These are phyloP conservation scores for Penicillium soppii DNA, from an alignment of 495 filamentous ascomycete species.

Conservation along the genomic window DNA sequence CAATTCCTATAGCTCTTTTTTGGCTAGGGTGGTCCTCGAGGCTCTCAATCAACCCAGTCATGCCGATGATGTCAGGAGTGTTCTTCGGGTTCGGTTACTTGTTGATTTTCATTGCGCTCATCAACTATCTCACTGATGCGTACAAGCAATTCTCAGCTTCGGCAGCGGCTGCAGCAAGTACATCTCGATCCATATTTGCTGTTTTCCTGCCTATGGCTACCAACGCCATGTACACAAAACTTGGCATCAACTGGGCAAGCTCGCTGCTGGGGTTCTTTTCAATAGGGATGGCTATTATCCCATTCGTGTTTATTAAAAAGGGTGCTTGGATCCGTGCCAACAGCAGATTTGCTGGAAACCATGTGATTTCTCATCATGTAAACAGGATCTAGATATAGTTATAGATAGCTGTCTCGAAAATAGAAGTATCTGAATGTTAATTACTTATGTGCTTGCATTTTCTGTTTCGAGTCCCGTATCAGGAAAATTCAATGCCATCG, in stretches of 20 bases:
- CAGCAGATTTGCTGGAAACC: slow-evolving; percentile 21
- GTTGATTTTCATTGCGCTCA: slow-evolving; percentile 46
- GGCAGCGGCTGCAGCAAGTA: slow-evolving; percentile 33
- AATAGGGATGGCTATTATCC: slow-evolving; percentile 39
- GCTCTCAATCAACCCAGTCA: slow-evolving; percentile 44
- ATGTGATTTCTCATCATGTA: no score
- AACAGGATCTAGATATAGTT: no score
- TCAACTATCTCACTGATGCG: slow-evolving; percentile 53
- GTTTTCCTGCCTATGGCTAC: slow-evolving; percentile 61
- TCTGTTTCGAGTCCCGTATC: no score
- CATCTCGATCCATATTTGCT: slow-evolving; percentile 51
- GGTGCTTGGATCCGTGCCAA: slow-evolving; percentile 28
- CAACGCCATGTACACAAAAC: slow-evolving; percentile 50
- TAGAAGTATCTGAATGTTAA: no score
- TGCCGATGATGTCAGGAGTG: slow-evolving; percentile 43
- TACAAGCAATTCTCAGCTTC: slow-evolving; percentile 36
- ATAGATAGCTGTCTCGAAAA: no score
- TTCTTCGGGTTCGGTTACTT: slow-evolving; percentile 53
- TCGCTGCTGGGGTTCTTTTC: slow-evolving; percentile 46
- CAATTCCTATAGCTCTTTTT: slow-evolving; percentile 54
- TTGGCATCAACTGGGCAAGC: slow-evolving; percentile 61
- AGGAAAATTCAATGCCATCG: no score
- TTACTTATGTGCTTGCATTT: no score
- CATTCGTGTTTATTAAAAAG: slow-evolving; percentile 39
- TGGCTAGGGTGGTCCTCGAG: slow-evolving; percentile 59